Percentiles rank a stretch among this genome's conserved stretches.
Evolutionary conservation across 192 early-diverging fungal species (phyloP).

Genomic region (Coemansia sp.): DNA sequence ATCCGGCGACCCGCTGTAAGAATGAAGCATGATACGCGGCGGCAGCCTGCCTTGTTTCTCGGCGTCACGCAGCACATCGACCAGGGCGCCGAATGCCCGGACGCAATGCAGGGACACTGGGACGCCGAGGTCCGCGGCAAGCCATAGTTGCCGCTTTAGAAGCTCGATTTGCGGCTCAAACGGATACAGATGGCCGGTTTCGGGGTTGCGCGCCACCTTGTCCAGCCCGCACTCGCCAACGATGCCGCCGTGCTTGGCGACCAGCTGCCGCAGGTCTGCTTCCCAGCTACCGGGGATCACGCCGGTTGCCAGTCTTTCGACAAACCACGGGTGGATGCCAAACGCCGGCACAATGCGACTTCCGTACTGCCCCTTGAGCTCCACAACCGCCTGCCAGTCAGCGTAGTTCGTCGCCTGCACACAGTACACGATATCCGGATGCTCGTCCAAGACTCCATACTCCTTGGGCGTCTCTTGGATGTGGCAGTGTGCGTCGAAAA

Average conservation of each 20-base stretch:
- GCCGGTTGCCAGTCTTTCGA: constrained; percentile 22
- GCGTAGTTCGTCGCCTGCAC: constrained; percentile 40
- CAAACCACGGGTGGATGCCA: constrained; percentile 55
- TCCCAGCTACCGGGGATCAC: constrained; percentile 34
- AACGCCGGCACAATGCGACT: constrained; percentile 34
- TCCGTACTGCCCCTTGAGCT: constrained; percentile 16
- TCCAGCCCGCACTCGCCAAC: constrained; percentile 53
- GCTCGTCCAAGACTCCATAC: not conserved
- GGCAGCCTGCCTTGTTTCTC: constrained; percentile 44
- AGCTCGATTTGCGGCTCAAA: constrained; percentile 43
- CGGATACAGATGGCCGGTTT: constrained; percentile 23
- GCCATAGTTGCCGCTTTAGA: constrained; percentile 63
- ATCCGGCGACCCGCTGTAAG: constrained; percentile 77
- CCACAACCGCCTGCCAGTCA: constrained; percentile 36
- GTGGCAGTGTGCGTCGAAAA: constrained; percentile 49
- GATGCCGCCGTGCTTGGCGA: constrained; percentile 25
- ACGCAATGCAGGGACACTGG: constrained; percentile 78
- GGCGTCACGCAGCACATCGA: constrained; percentile 33
- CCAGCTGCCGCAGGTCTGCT: constrained; percentile 21
- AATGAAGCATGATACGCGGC: constrained; percentile 79
- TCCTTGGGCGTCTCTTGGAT: constrained; percentile 41
- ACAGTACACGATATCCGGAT: constrained; percentile 17
- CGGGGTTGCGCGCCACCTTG: constrained; percentile 37
- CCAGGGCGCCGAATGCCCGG: constrained; percentile 64
- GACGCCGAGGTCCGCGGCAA: constrained; percentile 64